These are phyloP conservation scores for Trametes pubescens DNA, from an alignment of 1,284 basidiomycete species.

Conservation along the genomic window DNA sequence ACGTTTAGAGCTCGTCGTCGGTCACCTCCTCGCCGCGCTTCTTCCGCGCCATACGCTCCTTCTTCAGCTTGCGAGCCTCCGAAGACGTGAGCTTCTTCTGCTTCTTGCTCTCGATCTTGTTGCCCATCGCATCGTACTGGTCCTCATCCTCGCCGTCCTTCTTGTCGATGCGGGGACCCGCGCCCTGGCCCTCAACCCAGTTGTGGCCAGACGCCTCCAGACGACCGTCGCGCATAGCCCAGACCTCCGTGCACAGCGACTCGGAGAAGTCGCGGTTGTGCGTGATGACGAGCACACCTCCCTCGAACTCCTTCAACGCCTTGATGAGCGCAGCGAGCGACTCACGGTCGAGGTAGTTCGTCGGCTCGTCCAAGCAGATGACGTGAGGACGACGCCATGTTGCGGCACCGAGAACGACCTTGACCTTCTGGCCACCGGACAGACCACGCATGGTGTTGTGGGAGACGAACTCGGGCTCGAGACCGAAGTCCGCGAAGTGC, in stretches of 20 bases:
- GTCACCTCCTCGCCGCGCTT: conserved; percentile 81
- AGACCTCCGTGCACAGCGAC: conserved; percentile 90
- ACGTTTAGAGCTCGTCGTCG: conserved; percentile 66
- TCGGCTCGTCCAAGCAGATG: conserved; percentile 98
- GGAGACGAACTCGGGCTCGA: conserved; percentile 96
- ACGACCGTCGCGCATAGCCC: conserved; percentile 94
- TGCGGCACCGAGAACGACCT: conserved; percentile 98
- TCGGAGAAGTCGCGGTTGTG: conserved; percentile 99
- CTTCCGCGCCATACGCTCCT: conserved; percentile 92
- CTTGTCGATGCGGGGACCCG: conserved; percentile 92
- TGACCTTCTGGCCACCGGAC: conserved; percentile 99
- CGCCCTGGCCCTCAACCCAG: conserved; percentile 98
- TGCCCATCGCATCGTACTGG: conserved; percentile 94
- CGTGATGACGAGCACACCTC: conserved; percentile 96
- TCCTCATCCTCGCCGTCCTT: conserved; percentile 87
- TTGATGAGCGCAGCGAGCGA: conserved; percentile 96
- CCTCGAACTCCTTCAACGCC: conserved; percentile 95
- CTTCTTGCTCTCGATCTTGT: conserved; percentile 91
- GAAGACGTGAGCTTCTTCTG: conserved; percentile 82
- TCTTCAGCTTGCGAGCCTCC: conserved; percentile 92
- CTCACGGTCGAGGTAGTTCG: conserved; percentile 98
- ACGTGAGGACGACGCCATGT: conserved; percentile 99
- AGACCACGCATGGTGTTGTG: conserved; percentile 98
- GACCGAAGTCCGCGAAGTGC: conserved; percentile 96
- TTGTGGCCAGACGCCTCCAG: conserved; percentile 97